These are phyloP conservation scores for Paraconiothyrium sp. DNA, from an alignment of 2,329 filamentous ascomycete genomes.

Conservation along the genomic window DNA sequence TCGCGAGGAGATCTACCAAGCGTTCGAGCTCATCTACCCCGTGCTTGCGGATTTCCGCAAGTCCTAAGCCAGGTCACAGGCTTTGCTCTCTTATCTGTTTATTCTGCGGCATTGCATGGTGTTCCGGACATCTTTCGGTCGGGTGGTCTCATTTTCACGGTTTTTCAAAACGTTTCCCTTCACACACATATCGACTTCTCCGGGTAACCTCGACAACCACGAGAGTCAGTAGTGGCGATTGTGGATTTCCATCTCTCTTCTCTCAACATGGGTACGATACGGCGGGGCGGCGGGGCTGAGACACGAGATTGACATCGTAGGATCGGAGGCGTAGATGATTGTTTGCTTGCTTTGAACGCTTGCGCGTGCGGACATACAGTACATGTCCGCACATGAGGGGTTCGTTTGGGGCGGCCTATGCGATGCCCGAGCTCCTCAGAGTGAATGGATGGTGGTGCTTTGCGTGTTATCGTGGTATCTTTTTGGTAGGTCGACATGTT, in stretches of 20 bases:
- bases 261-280: constrained; percentile 39
- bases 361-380: constrained; percentile 27
- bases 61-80: constrained; percentile 52
- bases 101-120: constrained; percentile 53
- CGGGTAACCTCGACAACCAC: constrained; percentile 40
- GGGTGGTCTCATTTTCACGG: constrained; percentile 32
- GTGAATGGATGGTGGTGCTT: constrained; percentile 15
- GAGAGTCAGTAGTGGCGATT: constrained; percentile 23
- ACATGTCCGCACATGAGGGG: constrained; percentile 40
- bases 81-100: constrained; percentile 30
- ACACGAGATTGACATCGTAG: constrained; percentile 34
- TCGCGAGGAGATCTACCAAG: constrained; percentile 82
- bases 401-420: constrained; percentile 40
- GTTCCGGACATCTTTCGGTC: constrained; percentile 34
- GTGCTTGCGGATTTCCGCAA: constrained; percentile 67
- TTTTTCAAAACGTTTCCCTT: constrained; percentile 40
- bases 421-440: constrained; percentile 39
- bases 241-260: constrained; percentile 26
- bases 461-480: constrained; percentile 31
- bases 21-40: constrained; percentile 49
- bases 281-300: constrained; percentile 27
- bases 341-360: constrained; percentile 13
- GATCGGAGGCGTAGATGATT: constrained; percentile 12
- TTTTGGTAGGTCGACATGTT: constrained; percentile 20
- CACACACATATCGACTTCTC: constrained; percentile 42